A percentile compares a stretch with the other conserved stretches of the same genome.
phyloP scores from a whole-genome alignment of 176 grass and related monocot species.

The Aegilops longissima region DNA sequence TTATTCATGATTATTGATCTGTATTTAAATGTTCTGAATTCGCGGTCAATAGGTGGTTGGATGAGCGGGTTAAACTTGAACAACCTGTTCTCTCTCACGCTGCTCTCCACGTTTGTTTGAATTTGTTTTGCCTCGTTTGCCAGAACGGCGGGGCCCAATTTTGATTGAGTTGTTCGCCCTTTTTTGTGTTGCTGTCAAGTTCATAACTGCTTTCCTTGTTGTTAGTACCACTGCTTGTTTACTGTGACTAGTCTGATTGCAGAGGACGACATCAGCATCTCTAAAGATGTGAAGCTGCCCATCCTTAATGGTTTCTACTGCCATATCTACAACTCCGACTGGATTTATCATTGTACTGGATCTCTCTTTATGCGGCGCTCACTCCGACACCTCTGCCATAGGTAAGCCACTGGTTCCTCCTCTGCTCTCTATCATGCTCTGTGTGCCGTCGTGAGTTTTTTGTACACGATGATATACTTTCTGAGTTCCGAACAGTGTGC shows the following conservation, averaged over 20 bases:
- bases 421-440: too few species aligned
- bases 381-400: too few species aligned
- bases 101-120: background rate
- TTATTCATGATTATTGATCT: too few species aligned
- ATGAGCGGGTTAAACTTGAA: slow-evolving; percentile 97
- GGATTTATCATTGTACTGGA: slow-evolving; percentile 73
- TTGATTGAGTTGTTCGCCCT: background rate
- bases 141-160: too few species aligned
- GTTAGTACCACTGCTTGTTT: background rate
- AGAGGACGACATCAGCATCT: slow-evolving; percentile 95
- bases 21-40: too few species aligned
- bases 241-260: slow-evolving; percentile 12
- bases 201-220: background rate
- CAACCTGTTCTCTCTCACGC: slow-evolving; percentile 63
- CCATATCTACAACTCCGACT: slow-evolving; percentile 70
- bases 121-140: background rate
- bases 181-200: slow-evolving; percentile 53
- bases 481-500: too few species aligned
- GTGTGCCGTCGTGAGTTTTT: too few species aligned
- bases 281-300: slow-evolving; percentile 70
- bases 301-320: slow-evolving; percentile 69
- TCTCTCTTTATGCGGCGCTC: background rate
- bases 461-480: too few species aligned
- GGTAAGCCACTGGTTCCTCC: too few species aligned
- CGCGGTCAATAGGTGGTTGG: slow-evolving; percentile 15